Evolutionary conservation across 2,329 filamentous ascomycete species (phyloP), one percentile per base, ranked within the genome.

Genomic region (Nakataea oryzae): DNA sequence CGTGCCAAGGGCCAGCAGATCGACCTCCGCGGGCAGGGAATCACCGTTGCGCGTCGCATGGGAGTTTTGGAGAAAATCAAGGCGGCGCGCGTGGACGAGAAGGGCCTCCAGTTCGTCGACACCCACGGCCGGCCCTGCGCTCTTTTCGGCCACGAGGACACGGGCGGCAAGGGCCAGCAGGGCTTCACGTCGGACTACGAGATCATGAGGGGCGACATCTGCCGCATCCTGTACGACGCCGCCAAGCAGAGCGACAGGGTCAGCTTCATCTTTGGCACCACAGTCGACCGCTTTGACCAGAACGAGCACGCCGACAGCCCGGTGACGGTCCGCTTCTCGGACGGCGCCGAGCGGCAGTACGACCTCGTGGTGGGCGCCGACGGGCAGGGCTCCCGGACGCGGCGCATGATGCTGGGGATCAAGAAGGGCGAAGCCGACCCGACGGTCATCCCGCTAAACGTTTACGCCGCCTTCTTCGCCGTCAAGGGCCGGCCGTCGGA

Each of bases 201-300:
- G 71, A 81, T 87, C 59, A 81, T 87, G 76, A 74, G 84, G 11
- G 82, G 80, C 0, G 80, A 85, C 61, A 67, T 87, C n/a, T 76
- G 78, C 4, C 70, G 72, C 13, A 72, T 86, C 2, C 68, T 86
- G 1, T 79, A 80, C 65, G 74, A 82, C 0, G 70, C 66, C 24
- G 74, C 72, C 27, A 64, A 69, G 17, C 65, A 69, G 14, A 66
- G 67, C 21, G 66, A 62, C 4, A 59, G 32, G 26, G 66, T 71
- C 13, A 63, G 61, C 24, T 70, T 72, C 29, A n/a, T 71, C 2
- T 75, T 71, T 59, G 68, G 67, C 6, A 65, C 47, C 1, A 63
- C 65, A 14, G 62, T 74, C 21, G 65, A 69, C 34, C 62, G 64
- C 47, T 70, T 72, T 55, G 66, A 67, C 29, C 69, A 75, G n/a